Conservation (phyloP, 441 rosid genomes). For the Breynia disticha region DNA sequence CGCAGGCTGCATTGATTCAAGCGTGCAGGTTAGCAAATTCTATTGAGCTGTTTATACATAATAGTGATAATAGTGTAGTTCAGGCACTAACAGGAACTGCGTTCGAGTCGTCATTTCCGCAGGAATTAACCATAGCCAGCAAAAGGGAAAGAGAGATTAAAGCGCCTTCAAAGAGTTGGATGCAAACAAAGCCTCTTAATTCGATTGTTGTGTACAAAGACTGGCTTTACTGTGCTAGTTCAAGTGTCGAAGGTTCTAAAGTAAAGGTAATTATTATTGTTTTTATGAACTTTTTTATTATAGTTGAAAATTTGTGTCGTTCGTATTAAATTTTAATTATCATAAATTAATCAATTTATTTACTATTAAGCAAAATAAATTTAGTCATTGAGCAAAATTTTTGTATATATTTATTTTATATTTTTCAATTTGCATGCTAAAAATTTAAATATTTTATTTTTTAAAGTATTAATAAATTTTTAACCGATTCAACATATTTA, state of each 20-base stretch:
- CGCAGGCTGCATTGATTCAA: conserved; percentile 69
- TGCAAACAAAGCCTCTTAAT: conserved; percentile 63
- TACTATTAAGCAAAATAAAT: no score
- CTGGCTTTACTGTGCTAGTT: conserved; percentile 69
- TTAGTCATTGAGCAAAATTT: no score
- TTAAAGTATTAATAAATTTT: no score
- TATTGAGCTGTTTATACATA: no score
- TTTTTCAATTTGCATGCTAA: no score
- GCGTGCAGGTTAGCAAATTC: conserved; percentile 55
- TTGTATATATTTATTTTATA: no score
- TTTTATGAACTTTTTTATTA: no score
- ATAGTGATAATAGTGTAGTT: conserved; percentile 4
- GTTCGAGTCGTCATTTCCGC: conserved; percentile 14
- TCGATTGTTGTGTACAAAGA: conserved; percentile 65
- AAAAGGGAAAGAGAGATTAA: conserved; percentile 64
- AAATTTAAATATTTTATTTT: no score
- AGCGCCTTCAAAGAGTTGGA: conserved; percentile 64
- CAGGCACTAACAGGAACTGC: conserved; percentile 3
- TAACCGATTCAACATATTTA: no score
- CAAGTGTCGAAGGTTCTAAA: conserved; percentile 58
- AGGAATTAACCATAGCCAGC: conserved; percentile 51
- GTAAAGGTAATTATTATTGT: conserved; percentile 41
- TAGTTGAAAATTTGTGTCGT: conserved; percentile 15
- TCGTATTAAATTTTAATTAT: no score
- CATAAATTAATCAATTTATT: no score